Percentiles rank a stretch among this genome's conserved stretches.
Evolutionary conservation across 2,329 filamentous ascomycete genomes (phyloP).

Genomic region (Lomentospora prolificans): DNA sequence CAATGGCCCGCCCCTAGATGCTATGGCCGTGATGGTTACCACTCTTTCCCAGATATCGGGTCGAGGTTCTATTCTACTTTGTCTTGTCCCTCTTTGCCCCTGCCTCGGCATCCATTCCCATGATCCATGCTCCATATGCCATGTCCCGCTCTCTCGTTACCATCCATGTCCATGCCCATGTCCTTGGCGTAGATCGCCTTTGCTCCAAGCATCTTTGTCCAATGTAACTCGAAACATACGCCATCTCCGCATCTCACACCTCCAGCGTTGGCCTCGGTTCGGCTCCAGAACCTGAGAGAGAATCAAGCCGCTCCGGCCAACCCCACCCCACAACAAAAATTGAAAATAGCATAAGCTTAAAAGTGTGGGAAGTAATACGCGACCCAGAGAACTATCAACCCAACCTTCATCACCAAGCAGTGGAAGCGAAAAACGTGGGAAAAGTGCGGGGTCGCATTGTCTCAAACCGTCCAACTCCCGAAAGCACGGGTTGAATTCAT

Average conservation of each 20-base stretch:
- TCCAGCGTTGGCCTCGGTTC: not conserved
- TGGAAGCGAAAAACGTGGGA: not conserved
- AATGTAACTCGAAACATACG: slow-evolving; percentile 1
- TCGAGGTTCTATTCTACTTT: not conserved
- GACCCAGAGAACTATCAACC: not conserved
- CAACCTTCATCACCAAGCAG: not conserved
- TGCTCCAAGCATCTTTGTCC: not conserved
- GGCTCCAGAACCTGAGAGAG: not conserved
- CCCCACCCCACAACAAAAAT: not conserved
- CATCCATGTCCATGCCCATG: not conserved
- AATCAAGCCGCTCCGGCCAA: no score
- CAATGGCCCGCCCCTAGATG: no score
- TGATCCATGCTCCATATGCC: not conserved
- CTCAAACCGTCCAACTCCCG: not conserved
- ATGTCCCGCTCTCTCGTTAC: not conserved
- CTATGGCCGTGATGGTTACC: no score
- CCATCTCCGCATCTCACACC: not conserved
- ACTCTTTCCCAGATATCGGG: not conserved
- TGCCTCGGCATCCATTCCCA: not conserved
- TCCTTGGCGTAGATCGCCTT: not conserved
- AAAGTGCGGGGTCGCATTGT: not conserved
- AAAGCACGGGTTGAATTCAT: not conserved
- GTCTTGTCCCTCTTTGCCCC: not conserved
- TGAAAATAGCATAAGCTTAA: not conserved
- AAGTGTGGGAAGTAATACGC: not conserved